phyloP scores from a whole-genome alignment of 2,329 filamentous ascomycete genomes.

The Teratosphaeria gauchensis region DNA sequence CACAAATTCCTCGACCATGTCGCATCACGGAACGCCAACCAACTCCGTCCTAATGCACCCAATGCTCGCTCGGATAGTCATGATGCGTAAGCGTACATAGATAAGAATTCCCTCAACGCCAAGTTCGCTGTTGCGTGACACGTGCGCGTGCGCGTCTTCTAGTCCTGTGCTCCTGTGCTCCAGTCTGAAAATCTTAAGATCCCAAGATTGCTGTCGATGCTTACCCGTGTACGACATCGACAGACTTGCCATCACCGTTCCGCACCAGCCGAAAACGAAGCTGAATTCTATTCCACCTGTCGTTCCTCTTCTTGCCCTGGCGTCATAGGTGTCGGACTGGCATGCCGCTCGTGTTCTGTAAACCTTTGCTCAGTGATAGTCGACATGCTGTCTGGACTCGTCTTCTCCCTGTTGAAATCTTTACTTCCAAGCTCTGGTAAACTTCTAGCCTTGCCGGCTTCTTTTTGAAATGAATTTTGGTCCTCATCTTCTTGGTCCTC shows the following conservation, averaged over 20 bases:
- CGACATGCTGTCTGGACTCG: not conserved
- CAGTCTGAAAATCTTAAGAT: not conserved
- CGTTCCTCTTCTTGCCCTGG: not conserved
- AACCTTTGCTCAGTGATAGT: not conserved
- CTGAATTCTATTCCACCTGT: not conserved
- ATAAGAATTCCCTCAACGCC: not conserved
- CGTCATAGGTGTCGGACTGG: not conserved
- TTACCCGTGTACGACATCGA: not conserved
- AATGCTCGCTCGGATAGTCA: not conserved
- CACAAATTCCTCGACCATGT: not conserved
- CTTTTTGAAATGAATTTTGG: not conserved
- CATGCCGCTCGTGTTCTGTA: not conserved
- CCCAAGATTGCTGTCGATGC: not conserved
- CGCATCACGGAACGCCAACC: not conserved
- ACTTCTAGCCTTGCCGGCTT: conserved; percentile 1
- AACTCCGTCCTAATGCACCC: not conserved
- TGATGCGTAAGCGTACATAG: not conserved
- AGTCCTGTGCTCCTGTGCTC: not conserved
- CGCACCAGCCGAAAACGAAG: not conserved
- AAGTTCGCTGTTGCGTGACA: not conserved
- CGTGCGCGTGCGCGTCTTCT: not conserved
- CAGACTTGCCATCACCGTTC: not conserved
- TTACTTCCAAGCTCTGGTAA: conserved; percentile 5
- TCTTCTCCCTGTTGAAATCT: not conserved
- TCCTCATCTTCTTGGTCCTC: not conserved